A percentile compares a stretch with the other conserved stretches of the same genome.
phyloP scores from a whole-genome alignment of 1,284 basidiomycete genomes.

The Microbotryum silenes-acaulis region DNA sequence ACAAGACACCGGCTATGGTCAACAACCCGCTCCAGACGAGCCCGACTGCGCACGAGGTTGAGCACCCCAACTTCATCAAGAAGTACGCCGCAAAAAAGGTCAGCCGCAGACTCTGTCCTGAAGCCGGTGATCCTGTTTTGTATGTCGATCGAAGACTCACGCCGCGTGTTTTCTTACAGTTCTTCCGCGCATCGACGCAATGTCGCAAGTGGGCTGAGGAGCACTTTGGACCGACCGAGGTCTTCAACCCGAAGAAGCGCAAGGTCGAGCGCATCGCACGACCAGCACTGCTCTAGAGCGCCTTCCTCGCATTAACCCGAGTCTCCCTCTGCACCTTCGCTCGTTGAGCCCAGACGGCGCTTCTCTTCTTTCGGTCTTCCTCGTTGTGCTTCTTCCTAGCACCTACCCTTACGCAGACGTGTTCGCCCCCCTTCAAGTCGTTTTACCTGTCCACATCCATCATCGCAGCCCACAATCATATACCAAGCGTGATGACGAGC shows the following conservation, averaged over 20 bases:
- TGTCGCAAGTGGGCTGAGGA: conserved; percentile 29
- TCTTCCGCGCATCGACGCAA: conserved; percentile 28
- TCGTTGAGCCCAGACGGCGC: no score
- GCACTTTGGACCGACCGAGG: conserved; percentile 13
- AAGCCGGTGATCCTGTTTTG: no score
- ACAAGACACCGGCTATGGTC: conserved; percentile 39
- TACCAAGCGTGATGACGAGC: no score
- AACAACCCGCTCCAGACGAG: conserved; percentile 30
- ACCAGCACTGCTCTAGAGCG: no score
- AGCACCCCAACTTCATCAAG: conserved; percentile 62
- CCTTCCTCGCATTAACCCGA: no score
- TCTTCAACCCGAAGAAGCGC: not conserved
- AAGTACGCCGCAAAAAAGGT: conserved; percentile 42
- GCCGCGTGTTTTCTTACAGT: not conserved
- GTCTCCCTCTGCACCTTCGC: no score
- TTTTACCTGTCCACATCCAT: no score
- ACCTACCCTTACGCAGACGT: no score
- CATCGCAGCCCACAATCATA: no score
- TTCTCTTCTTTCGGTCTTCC: no score
- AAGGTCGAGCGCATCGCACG: not conserved
- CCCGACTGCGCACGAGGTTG: conserved; percentile 41
- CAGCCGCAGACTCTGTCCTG: not conserved
- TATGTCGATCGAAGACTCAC: not conserved
- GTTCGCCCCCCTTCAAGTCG: no score
- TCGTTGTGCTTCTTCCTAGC: no score